Evolutionary conservation across 495 filamentous ascomycete genomes (phyloP), one percentile per base, ranked within the genome.

Genomic region (Stereocaulon alpinum): DNA sequence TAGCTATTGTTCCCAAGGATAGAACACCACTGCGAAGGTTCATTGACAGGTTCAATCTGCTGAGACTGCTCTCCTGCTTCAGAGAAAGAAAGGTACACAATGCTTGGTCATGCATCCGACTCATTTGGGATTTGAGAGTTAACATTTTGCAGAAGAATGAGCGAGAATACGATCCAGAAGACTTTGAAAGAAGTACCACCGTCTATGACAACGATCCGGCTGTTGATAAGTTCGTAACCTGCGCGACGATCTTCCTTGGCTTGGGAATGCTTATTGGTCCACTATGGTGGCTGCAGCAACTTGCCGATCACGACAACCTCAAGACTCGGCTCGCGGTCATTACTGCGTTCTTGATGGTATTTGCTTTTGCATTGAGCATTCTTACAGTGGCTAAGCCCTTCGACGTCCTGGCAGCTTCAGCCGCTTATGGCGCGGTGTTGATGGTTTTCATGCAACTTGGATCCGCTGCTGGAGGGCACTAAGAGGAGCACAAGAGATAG

Each of bases 401-500:
- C 51, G 68, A 73, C 32, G 61, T 63, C 32, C 41, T 73, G 37
- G 68, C 61, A n/a, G 69, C 69, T 40, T 66, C 68, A 40, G 70
- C 70, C 55, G 70, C 68, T 64, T 72, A 72, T 58, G 64, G 65
- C 10, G 68, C 68, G 6, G 64, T 71, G 7, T 56, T 72, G 22
- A 69, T 70, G 63, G 68, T 71, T n/a, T 71, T 72, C 34, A 49
- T 72, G 51, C 69, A 72, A 51, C 57, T 70, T 41, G 57, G 74
- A 71, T 83, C n/a, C 83, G 83, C 58, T 78, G 78, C 34, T 55
- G 17, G 40, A 20, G 11, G 34, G n/a, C 4, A 14, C 43, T 45
- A n/a, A n/a, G n/a, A n/a, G n/a, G n/a, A n/a, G n/a, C n/a, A n/a
- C n/a, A n/a, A n/a, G n/a, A n/a, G n/a, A n/a, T n/a, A n/a, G n/a